These are phyloP conservation scores for Cicer judaicum DNA, from an alignment of 306 rosid genomes.

Conservation along the genomic window DNA sequence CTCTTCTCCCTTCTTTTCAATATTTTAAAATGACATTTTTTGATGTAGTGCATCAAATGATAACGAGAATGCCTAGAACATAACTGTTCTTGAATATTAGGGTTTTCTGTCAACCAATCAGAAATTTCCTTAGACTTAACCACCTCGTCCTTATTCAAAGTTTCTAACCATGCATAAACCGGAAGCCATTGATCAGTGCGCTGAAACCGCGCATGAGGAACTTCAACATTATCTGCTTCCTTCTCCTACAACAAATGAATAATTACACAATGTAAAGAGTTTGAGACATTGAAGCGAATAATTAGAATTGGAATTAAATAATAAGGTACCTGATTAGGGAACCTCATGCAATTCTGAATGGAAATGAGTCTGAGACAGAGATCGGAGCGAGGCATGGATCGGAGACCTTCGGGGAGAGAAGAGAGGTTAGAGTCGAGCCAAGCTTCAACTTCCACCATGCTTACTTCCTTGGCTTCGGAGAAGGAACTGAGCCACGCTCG, in stretches of 20 bases:
- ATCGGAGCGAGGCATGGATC: conserved; percentile 88
- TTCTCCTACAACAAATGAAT: conserved; percentile 57
- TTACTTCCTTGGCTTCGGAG: conserved; percentile 78
- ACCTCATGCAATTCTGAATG: conserved; percentile 79
- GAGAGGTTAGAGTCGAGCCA: conserved; percentile 82
- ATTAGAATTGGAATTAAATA: not conserved
- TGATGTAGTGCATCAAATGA: conserved; percentile 90
- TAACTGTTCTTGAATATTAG: conserved; percentile 72
- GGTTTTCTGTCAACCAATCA: conserved; percentile 85
- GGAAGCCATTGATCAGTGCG: conserved; percentile 94
- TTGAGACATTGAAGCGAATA: not conserved
- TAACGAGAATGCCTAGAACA: conserved; percentile 87
- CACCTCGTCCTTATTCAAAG: conserved; percentile 76
- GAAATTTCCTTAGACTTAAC: conserved; percentile 91
- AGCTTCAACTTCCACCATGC: conserved; percentile 82
- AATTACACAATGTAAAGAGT: conserved; percentile 11
- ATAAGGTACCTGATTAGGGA: conserved; percentile 47
- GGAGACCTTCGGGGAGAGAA: conserved; percentile 75
- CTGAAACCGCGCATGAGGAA: conserved; percentile 84
- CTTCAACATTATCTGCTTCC: conserved; percentile 60
- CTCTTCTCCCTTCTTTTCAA: conserved; percentile 79
- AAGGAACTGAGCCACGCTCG: conserved; percentile 90
- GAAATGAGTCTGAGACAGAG: conserved; percentile 80
- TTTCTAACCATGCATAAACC: conserved; percentile 87
- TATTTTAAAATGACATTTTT: conserved; percentile 93